Conservation (phyloP, 208 protist species). For the Trichomonas tenax region DNA sequence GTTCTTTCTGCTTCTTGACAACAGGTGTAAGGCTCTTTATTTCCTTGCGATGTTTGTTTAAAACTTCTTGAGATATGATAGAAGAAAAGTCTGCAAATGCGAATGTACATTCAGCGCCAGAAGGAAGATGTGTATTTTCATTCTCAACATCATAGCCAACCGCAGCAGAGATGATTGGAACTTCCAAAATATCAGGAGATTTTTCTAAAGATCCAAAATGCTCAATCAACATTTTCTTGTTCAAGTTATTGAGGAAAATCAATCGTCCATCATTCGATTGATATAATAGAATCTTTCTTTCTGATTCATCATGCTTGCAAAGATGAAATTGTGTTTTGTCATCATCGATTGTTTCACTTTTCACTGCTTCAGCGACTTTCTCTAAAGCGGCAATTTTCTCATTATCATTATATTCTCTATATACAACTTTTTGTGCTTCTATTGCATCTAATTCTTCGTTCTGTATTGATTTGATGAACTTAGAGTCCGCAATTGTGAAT, state of each 20-base stretch:
- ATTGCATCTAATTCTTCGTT: neutral
- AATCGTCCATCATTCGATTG: neutral
- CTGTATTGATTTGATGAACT: neutral
- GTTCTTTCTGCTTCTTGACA: neutral
- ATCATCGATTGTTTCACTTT: neutral
- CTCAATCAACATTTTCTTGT: neutral
- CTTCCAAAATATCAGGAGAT: neutral
- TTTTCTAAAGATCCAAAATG: neutral
- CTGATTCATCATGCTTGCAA: neutral
- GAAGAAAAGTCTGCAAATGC: neutral
- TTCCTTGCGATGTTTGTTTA: neutral
- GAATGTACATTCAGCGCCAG: neutral
- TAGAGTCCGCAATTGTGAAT: neutral
- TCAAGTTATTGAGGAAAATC: neutral
- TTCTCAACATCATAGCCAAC: neutral
- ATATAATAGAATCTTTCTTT: neutral
- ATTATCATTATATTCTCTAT: neutral
- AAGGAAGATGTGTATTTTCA: neutral
- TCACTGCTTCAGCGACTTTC: neutral
- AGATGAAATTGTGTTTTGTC: neutral
- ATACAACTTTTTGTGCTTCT: neutral
- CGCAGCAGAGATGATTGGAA: neutral
- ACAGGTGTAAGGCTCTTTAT: neutral
- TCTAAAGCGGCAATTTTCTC: neutral
- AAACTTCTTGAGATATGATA: neutral